Evolutionary conservation across 2,329 filamentous ascomycete species (phyloP).

Genomic region (Colletotrichum acutatum): DNA sequence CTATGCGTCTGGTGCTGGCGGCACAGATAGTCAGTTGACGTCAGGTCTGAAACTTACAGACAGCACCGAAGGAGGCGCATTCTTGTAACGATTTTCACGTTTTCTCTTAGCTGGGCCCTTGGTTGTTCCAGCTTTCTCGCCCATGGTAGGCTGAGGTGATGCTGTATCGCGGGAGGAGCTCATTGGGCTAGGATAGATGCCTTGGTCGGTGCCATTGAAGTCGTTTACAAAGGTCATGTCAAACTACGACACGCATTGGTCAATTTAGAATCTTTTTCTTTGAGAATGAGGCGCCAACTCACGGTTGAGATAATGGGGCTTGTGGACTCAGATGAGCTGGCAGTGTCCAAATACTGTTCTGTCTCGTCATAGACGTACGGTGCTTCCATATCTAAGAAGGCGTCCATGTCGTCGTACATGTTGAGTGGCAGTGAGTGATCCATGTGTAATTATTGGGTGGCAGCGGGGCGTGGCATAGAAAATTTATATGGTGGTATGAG

Average conservation of each 20-base stretch:
- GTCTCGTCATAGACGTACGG: conserved; percentile 36
- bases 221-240: conserved; percentile 40
- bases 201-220: conserved; percentile 38
- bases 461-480: background rate
- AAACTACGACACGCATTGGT: conserved; percentile 26
- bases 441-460: conserved; percentile 16
- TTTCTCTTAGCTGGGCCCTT: conserved; percentile 58
- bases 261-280: background rate
- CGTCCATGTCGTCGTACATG: conserved; percentile 36
- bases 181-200: conserved; percentile 48
- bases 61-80: conserved; percentile 60
- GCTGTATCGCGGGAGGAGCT: conserved; percentile 37
- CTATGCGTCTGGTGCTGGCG: background rate
- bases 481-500: background rate
- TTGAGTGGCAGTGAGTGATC: conserved; percentile 32
- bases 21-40: background rate
- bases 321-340: conserved; percentile 37
- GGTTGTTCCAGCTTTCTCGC: conserved; percentile 21
- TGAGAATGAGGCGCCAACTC: background rate
- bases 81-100: conserved; percentile 64
- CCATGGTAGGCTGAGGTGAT: conserved; percentile 32
- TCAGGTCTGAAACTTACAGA: conserved; percentile 50
- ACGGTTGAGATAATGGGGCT: conserved; percentile 37
- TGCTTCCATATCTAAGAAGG: conserved; percentile 36
- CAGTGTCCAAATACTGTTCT: conserved; percentile 33